Percentiles rank a stretch among this genome's conserved stretches.
phyloP scores from a whole-genome alignment of 2,329 filamentous ascomycete genomes.

The Bipolaris gigantea region DNA sequence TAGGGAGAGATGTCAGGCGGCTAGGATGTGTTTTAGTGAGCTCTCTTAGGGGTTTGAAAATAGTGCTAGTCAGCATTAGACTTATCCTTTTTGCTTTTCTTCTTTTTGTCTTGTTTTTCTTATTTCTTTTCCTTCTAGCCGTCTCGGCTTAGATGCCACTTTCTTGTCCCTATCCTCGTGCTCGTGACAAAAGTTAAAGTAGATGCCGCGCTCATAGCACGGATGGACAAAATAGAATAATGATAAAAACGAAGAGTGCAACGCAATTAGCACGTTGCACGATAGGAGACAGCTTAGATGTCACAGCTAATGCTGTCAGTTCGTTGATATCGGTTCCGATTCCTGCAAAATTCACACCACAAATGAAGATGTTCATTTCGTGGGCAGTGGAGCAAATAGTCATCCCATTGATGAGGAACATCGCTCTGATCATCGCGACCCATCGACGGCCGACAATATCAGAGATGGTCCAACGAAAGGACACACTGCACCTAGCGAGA shows the following conservation, averaged over 20 bases:
- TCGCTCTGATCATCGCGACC: conserved; percentile 31
- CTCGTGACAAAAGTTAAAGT: no score
- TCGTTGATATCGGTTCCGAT: conserved; percentile 69
- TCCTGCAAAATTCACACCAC: conserved; percentile 56
- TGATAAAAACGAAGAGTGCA: conserved; percentile 61
- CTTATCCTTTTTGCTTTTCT: no score
- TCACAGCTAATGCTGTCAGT: conserved; percentile 67
- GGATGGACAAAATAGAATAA: conserved; percentile 63
- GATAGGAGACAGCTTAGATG: conserved; percentile 67
- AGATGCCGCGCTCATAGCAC: conserved; percentile 64
- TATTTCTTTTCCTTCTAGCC: no score
- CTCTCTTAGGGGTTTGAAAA: no score
- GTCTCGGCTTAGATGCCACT: no score
- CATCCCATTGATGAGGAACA: conserved; percentile 43
- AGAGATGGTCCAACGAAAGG: conserved; percentile 61
- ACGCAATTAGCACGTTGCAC: conserved; percentile 66
- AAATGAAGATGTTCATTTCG: conserved; percentile 32
- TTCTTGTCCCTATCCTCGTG: no score
- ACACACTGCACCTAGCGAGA: conserved; percentile 58
- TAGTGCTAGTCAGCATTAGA: no score
- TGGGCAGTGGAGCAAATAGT: conserved; percentile 32
- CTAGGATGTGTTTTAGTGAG: no score
- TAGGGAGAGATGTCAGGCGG: no score
- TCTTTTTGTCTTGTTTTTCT: no score
- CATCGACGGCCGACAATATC: conserved; percentile 37